phyloP scores from a whole-genome alignment of 345 rosid genomes.

The Clausena lansium region DNA sequence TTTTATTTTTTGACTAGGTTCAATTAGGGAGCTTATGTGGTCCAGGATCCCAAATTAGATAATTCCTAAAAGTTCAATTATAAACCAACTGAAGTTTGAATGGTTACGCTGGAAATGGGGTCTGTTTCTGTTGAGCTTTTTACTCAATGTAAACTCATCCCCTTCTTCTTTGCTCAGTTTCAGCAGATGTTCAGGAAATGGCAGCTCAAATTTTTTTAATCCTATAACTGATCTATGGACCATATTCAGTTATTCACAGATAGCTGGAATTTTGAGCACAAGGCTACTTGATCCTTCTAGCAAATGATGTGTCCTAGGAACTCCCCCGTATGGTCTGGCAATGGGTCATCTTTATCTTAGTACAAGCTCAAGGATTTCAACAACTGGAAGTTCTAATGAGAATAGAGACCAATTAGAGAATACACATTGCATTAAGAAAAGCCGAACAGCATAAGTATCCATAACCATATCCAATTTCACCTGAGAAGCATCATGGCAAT shows the following conservation, averaged over 20 bases:
- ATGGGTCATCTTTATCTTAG: too few relatives aligned
- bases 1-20: neutral
- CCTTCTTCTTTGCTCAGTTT: neutral
- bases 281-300: too few relatives aligned
- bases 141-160: neutral
- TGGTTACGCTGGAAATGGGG: too few relatives aligned
- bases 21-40: neutral
- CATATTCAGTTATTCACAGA: neutral
- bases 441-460: conserved; percentile 9
- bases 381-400: neutral
- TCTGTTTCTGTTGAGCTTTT: too few relatives aligned
- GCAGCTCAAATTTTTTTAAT: too few relatives aligned
- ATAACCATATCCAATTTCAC: conserved; percentile 21
- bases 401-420: conserved; percentile 4
- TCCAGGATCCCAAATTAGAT: too few relatives aligned
- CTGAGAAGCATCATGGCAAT: conserved; percentile 51
- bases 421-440: conserved; percentile 18
- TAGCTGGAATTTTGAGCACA: neutral
- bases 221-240: neutral
- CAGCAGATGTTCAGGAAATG: too few relatives aligned
- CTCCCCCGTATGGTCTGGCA: too few relatives aligned
- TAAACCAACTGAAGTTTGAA: too few relatives aligned
- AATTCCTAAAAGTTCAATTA: too few relatives aligned
- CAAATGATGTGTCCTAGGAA: too few relatives aligned
- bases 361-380: too few relatives aligned